Evolutionary conservation across 2,329 filamentous ascomycete genomes (phyloP), one percentile per base, ranked within the genome.

Genomic region (Aspergillus pseudoglaucus): DNA sequence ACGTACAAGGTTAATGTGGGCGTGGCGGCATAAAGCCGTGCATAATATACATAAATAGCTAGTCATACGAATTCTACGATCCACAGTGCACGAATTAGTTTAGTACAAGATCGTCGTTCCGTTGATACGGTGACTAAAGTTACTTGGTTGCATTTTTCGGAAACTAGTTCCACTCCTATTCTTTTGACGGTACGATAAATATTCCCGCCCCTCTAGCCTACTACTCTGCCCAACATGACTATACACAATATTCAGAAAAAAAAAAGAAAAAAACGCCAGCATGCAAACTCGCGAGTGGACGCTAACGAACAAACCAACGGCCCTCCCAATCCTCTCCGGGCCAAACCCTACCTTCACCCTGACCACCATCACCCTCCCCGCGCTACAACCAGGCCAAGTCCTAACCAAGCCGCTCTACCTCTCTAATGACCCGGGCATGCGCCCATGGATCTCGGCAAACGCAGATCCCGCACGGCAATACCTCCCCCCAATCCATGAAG

Each of bases 351-450:
- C 50, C 40, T 54, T 54, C 45, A 53, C 44, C 6, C 45, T 50
- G 6, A 44, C 22, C 1, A 49, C 33, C 3, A 59, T 51, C 4
- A 52, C 61, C 1, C 57, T 74, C 7, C 64, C 72, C 2, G 33
- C 60, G 27, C 64, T 69, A 8, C 57, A 63, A 23, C 49, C 67
- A 8, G 60, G 68, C 47, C 65, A 78, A 59, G 61, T 75, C 49
- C 68, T 79, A 17, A 50, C 77, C 46, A 74, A 77, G 59, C 59
- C 64, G 2, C 55, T 71, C 15, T 76, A 69, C 58, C 57, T 78
- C 44, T 77, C 74, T 52, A 79, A 78, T 51, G 76, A 79, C 59
- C 76, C 77, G 1, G 76, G 75, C 3, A 75, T 78, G 56, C 70
- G 76, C 47, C 68, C 65, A 40, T 77, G 75, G 74, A 77, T 79